Evolutionary conservation across 176 grass and related monocot genomes (phyloP), one percentile per base, ranked within the genome.

Genomic region (Carex myosuroides): DNA sequence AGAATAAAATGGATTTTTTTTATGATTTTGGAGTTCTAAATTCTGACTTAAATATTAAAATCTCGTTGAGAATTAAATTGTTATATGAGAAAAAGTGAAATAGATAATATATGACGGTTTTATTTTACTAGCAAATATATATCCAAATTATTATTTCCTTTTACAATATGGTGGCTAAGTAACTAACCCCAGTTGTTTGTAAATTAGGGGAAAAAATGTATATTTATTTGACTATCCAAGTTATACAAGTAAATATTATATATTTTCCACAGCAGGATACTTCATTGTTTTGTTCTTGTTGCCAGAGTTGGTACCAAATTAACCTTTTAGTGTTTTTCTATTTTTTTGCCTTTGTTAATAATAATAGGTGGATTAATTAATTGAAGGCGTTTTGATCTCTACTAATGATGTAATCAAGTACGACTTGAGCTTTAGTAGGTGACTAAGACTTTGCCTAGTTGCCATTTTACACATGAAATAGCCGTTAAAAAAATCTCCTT

Each of bases 381-480:
- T 76, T 53, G n/a, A 29, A 54, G 48, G 44, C 11, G 48, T 76
- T 39, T 54, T 76, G 55, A 76, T 76, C 22, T 29, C 13, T 30
- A 16, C 72, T 76, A 54, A 53, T 76, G 72, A 76, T 55, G 48
- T 17, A 76, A 76, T 76, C 46, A 55, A 55, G 21, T 20, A 76
- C 72, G 48, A 76, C 46, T 76, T 55, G 46, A 30, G 72, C 1
- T 75, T 30, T 76, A 76, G 22, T 76, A 46, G 72, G 11, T 54
- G 20, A 76, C 72, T 76, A 73, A 46, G 48, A 54, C 33, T 39
- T 69, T 35, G 35, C 59, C 66, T 12, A 50, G 41, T 52, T 54
- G 24, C 13, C 13, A 77, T 55, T 56, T 55, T 77, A 54, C 72
- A 29, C 44, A 53, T 26, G 35, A 77, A 77, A 77, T 77, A 77